phyloP scores from a whole-genome alignment of 2,329 filamentous ascomycete genomes.

The Fusarium sp. region DNA sequence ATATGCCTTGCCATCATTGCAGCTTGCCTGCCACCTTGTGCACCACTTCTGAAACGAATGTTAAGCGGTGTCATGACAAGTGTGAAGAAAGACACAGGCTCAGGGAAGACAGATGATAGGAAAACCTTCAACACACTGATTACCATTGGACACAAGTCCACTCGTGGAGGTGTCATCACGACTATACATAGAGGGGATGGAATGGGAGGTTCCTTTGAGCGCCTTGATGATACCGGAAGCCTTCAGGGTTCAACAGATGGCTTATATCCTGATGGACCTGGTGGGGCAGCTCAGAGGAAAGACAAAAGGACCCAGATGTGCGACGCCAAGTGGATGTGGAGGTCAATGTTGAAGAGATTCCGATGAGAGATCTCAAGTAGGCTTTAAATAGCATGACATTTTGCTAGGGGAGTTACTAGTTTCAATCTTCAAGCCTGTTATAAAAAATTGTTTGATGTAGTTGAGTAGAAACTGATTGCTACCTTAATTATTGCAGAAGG shows the following conservation, averaged over 20 bases:
- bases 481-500: too few relatives aligned
- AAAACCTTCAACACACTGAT: not conserved
- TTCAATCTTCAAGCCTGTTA: too few relatives aligned
- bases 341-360: not conserved
- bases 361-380: not conserved
- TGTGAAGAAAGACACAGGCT: not conserved
- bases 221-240: constrained; percentile 12
- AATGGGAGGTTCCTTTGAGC: constrained; percentile 9
- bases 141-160: not conserved
- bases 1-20: constrained; percentile 26
- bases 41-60: constrained; percentile 32
- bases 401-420: too few relatives aligned
- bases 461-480: too few relatives aligned
- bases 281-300: not conserved
- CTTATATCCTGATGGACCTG: not conserved
- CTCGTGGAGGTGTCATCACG: not conserved
- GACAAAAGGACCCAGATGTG: not conserved
- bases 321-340: not conserved
- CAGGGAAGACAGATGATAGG: not conserved
- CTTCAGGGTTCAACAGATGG: constrained; percentile 7
- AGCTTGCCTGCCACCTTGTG: constrained; percentile 16
- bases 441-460: too few relatives aligned
- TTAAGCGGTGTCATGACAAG: not conserved
- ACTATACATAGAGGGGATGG: not conserved
- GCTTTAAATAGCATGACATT: too few relatives aligned